Evolutionary conservation across 257 asterid genomes (phyloP), one percentile per base, ranked within the genome.

Genomic region (Craterostigma plantagineum): DNA sequence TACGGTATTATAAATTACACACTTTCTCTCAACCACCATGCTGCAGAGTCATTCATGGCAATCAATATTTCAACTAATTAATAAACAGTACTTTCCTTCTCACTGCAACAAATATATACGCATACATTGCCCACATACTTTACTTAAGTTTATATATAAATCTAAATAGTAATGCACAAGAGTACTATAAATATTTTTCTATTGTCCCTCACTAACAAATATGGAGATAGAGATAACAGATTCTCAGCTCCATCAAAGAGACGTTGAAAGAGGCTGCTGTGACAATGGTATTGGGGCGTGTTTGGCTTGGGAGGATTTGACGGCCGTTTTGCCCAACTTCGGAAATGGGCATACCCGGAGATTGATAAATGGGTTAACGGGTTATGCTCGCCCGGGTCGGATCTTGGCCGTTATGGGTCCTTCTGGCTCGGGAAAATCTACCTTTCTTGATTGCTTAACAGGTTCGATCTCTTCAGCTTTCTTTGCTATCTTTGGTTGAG

Each of bases 381-480:
- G 96, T 9, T 85, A 59, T 55, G 94, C 96, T 35, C 63, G 62
- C 27, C 92, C 96, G 30, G 92, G 94, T 14, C 48, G 87, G 49
- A 73, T 81, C 64, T 53, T 78, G 86, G 96, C 92, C 14, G 83
- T 77, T 10, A 77, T 85, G 91, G 96, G 96, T 56, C 92, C 96
- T 64, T 85, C 94, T 35, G 96, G 94, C 17, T 80, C 93, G 50
- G 92, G 95, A 48, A 83, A 82, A 41, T 82, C 95, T 48, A 79
- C 92, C 0, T 74, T 83, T 45, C 80, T 81, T n/a, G 94, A 81
- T 57, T 63, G 86, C 41, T 55, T 77, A 9, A 17, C 45, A 11
- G 45, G 45, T 37, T 37, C 42, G 14, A 37, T 37, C 14, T 37
- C 14, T 37, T 37, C 14, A 2, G 3, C 7, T 13, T 37, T 37